Percentiles rank a stretch among this genome's conserved stretches.
Evolutionary conservation across 169 alveolate species (phyloP).

Genomic region (Plasmodium ovale): DNA sequence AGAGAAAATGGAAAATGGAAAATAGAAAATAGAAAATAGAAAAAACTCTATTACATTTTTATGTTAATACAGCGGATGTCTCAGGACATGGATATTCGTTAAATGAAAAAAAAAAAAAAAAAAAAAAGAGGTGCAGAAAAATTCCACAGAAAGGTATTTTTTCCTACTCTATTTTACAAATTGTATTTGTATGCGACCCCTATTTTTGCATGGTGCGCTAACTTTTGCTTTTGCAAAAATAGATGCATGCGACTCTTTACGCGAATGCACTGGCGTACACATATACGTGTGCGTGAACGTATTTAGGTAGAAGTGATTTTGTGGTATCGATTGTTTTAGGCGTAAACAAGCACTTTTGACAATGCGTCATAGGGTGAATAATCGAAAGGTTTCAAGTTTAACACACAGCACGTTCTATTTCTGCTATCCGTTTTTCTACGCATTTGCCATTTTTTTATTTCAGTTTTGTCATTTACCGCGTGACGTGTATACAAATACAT

Average conservation of each 20-base stretch:
- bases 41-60: background rate
- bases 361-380: background rate
- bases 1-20: too few species aligned
- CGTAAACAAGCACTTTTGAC: background rate
- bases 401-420: too few species aligned
- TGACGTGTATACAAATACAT: too few species aligned
- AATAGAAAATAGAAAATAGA: too few species aligned
- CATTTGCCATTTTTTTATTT: too few species aligned
- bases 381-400: conserved; percentile 1
- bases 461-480: too few species aligned
- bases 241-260: conserved; percentile 33
- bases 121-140: too few species aligned
- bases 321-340: conserved; percentile 5
- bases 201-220: background rate
- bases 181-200: background rate
- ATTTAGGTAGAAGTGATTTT: background rate
- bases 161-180: too few species aligned
- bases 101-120: background rate
- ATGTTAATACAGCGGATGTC: background rate
- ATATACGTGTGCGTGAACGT: background rate
- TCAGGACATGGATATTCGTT: background rate
- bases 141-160: too few species aligned
- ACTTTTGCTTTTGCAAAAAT: background rate
- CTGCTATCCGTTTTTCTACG: too few species aligned
- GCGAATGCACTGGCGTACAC: background rate